Evolutionary conservation across 1,284 basidiomycete species (phyloP), one percentile per base, ranked within the genome.

Genomic region (Puccinia horiana): DNA sequence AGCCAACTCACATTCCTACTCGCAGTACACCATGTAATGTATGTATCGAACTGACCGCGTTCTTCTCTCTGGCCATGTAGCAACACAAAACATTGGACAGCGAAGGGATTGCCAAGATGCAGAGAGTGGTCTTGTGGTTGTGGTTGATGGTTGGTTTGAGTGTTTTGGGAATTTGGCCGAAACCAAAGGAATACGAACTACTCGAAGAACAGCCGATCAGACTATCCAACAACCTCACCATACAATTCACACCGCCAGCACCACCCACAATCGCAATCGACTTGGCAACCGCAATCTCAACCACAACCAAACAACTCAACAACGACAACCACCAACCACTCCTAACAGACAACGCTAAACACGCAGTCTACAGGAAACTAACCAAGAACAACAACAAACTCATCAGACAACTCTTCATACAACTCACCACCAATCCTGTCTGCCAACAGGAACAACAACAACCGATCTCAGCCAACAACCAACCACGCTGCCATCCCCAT

Each of bases 261-360:
- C 70, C 56, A 61, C 42, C 37, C 16, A 52, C 65, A 18, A 80
- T 70, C 37, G 29, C 49, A 44, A 54, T 73, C 54, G 91, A 91
- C 85, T 88, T 91, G 37, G 83, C 84, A 32, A 87, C 87, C 0
- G 90, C 91, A 20, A 87, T 89, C 40, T 32, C 84, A 26, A 88
- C 88, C 76, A 88, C 90, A 1, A 85, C 87, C 83, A 54, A 83
- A 8, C 86, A 86, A 82, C 86, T 91, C 72, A 83, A 85, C 75
- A 87, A 85, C 8, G 89, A 90, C 86, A 87, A 89, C 83, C 88
- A 90, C 73, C 88, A 89, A 75, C 87, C 89, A 16, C 88, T 91
- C n/a, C n/a, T n/a, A n/a, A n/a, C n/a, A n/a, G 74, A 87, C 89
- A 74, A 88, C 90, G 72, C 90, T 89, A 6, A 88, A 90, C 44